These are phyloP conservation scores for Toxicodendron radicans DNA, from an alignment of 345 rosid genomes.

Conservation along the genomic window DNA sequence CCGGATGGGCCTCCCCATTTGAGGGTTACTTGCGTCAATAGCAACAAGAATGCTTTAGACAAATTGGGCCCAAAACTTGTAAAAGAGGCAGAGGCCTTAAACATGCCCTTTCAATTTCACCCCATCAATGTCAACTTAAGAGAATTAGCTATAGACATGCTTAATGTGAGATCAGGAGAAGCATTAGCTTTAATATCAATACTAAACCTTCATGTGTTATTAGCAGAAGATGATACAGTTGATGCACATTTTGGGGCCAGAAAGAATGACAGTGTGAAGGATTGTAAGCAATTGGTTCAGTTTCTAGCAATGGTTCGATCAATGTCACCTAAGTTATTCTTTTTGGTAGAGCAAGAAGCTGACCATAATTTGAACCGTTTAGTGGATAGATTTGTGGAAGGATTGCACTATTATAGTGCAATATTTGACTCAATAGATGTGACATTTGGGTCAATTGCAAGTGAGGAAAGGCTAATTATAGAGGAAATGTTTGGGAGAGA, in stretches of 20 bases:
- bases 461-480: conserved; percentile 31
- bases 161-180: conserved; percentile 40
- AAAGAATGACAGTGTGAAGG: conserved; percentile 24
- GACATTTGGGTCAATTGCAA: conserved; percentile 5
- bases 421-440: conserved; percentile 47
- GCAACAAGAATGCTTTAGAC: conserved; percentile 25
- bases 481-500: conserved; percentile 61
- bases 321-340: conserved; percentile 33
- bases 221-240: conserved; percentile 50
- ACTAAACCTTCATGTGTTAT: conserved; percentile 42
- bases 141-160: conserved; percentile 37
- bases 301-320: conserved; percentile 35
- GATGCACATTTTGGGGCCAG: conserved; percentile 44
- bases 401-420: conserved; percentile 54
- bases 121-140: conserved; percentile 32
- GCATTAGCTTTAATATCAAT: conserved; percentile 43
- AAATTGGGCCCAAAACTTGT: conserved; percentile 34
- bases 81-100: conserved; percentile 43
- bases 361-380: conserved; percentile 39
- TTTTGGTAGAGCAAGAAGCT: conserved; percentile 50
- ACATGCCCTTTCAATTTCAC: conserved; percentile 45
- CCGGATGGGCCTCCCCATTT: conserved; percentile 33
- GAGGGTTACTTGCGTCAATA: conserved; percentile 40
- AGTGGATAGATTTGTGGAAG: conserved; percentile 41
- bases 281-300: conserved; percentile 35